Base-by-base conservation (phyloP, 352 stramenopile genomes). In the Globisporangium canariense region DNA sequence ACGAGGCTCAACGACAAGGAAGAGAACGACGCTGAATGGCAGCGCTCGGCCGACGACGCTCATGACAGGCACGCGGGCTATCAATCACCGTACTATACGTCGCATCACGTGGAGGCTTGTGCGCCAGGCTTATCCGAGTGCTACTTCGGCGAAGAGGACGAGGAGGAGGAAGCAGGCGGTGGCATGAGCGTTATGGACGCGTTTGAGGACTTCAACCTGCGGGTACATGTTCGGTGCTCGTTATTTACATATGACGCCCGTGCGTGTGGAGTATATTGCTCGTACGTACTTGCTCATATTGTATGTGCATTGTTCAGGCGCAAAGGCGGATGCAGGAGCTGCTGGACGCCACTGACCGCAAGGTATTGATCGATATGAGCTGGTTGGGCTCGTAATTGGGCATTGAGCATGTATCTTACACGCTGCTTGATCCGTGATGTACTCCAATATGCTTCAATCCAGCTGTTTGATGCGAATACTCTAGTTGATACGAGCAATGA, bases 131-230 rank as follows among this genome's bases (percentile, higher is more conserved):
- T 5, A 32, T 25, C 22, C 22, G 28, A 36, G 13, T 9, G 36
- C 36, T 7, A 40, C 36, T 40, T 40, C 9, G 9, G 36, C 36
- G 9, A 40, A 9, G 28, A 11, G 51, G 51, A 41, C 13, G 18
- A 58, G 10, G 6, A 28, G 10, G 51, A 41, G 10, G 6, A 28
- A 13, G 51, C 22, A 32, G 20, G 9, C 6, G 47, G 25, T 14
- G 49, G 22, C 3, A 49, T 62, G 30, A 54, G 65, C 18, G 57
- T 89, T 43, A 68, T 81, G 8, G 74, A 85, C 34, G 74, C 77
- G 9, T 89, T 89, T 56, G 69, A 74, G 62, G 71, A 75, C 62
- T 89, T 89, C 68, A 76, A 80, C 62, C 65, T 71, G n/a, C 69
- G 70, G 59, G 79, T 86, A 30, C 34, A 46, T 8, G 18, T 16